A percentile compares a stretch with the other conserved stretches of the same genome.
Evolutionary conservation across 208 protist species (phyloP).

Genomic region (Leishmania gerbilli): DNA sequence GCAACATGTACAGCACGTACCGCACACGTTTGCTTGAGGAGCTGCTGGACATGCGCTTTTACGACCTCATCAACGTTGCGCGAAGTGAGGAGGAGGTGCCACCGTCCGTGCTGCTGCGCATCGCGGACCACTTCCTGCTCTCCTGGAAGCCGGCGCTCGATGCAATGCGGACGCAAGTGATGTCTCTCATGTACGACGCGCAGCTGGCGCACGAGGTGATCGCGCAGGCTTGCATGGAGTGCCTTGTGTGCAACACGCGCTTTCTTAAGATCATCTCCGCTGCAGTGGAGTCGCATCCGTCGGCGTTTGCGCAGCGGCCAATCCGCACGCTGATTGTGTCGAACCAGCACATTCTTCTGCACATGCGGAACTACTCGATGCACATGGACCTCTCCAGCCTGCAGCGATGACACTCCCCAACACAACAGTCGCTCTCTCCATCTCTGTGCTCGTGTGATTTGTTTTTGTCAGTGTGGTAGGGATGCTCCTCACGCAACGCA

Average conservation of each 20-base stretch:
- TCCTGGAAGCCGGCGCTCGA: constrained; percentile 65
- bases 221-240: constrained; percentile 82
- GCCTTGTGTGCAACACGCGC: constrained; percentile 75
- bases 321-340: constrained; percentile 63
- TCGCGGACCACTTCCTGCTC: constrained; percentile 59
- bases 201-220: constrained; percentile 57
- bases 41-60: constrained; percentile 45
- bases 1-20: constrained; percentile 39
- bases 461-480: neutral
- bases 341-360: constrained; percentile 78
- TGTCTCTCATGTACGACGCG: constrained; percentile 39
- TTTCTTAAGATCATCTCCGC: constrained; percentile 56
- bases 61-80: constrained; percentile 39
- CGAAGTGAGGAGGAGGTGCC: constrained; percentile 35
- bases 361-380: constrained; percentile 77
- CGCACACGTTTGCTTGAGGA: constrained; percentile 43
- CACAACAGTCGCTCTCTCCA: neutral
- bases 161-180: constrained; percentile 36
- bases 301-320: constrained; percentile 35
- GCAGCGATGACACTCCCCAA: neutral
- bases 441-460: neutral
- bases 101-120: constrained; percentile 36
- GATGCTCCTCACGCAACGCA: neutral
- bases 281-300: constrained; percentile 27
- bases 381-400: constrained; percentile 22